phyloP scores from a whole-genome alignment of 2,329 filamentous ascomycete genomes.

The Penicillium sp. region DNA sequence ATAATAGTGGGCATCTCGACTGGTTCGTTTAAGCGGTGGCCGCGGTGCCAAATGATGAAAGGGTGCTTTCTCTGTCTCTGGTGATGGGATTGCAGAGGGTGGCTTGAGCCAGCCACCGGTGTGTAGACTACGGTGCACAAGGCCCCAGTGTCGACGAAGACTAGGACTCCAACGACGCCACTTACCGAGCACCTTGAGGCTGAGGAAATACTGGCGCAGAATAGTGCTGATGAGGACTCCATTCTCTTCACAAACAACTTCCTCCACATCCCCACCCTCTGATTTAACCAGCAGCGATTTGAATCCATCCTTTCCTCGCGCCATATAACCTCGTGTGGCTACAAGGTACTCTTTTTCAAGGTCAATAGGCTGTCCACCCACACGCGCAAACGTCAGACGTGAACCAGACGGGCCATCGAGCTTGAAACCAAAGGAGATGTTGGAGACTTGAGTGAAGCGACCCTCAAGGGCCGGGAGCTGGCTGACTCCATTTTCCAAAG shows the following conservation, averaged over 20 bases:
- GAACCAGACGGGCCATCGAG: conserved; percentile 62
- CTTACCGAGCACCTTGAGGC: conserved; percentile 75
- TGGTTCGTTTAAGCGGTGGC: conserved; percentile 29
- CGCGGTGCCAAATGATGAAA: conserved; percentile 18
- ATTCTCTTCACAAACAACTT: conserved; percentile 82
- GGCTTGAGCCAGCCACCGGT: conserved; percentile 55
- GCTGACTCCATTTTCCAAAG: conserved; percentile 81
- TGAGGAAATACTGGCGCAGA: conserved; percentile 89
- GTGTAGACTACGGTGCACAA: conserved; percentile 66
- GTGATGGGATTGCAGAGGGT: conserved; percentile 39
- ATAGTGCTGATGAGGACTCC: conserved; percentile 85
- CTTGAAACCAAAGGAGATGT: conserved; percentile 76
- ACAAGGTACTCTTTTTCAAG: conserved; percentile 68
- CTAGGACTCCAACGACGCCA: conserved; percentile 73
- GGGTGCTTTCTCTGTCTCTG: conserved; percentile 33
- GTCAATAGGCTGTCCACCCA: conserved; percentile 66
- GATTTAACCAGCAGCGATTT: conserved; percentile 72
- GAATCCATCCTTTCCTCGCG: conserved; percentile 83
- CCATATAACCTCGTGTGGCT: conserved; percentile 87
- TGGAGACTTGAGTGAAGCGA: conserved; percentile 83
- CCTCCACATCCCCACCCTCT: conserved; percentile 75
- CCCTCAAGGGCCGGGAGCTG: conserved; percentile 82
- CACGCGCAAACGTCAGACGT: conserved; percentile 64
- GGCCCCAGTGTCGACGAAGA: conserved; percentile 67
- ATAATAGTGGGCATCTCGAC: conserved; percentile 33